Evolutionary conservation across 2,329 filamentous ascomycete species (phyloP).

Genomic region (Aspergillus viridinutans): DNA sequence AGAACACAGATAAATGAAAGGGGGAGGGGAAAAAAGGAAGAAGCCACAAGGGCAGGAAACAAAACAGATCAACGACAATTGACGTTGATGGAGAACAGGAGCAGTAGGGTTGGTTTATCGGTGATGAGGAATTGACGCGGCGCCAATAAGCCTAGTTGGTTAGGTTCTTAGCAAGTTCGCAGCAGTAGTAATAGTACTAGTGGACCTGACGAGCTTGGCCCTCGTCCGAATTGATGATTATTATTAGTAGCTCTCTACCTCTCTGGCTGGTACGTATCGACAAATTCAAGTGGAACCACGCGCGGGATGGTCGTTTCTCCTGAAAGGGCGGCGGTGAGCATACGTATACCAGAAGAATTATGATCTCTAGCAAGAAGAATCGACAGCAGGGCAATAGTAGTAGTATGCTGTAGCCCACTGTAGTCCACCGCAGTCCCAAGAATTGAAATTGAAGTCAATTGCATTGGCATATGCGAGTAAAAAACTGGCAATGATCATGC

Average conservation of each 20-base stretch:
- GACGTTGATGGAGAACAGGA: background rate
- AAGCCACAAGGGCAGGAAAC: conserved; percentile 1
- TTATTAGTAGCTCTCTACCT: background rate
- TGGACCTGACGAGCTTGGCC: background rate
- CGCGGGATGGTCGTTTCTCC: background rate
- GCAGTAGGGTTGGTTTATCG: background rate
- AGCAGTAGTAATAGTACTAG: background rate
- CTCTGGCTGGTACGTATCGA: background rate
- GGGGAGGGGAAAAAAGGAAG: conserved; percentile 1
- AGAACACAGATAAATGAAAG: conserved; percentile 8
- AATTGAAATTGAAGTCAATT: background rate
- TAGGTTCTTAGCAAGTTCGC: background rate
- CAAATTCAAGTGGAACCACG: background rate
- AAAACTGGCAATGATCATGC: background rate
- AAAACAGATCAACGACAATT: conserved; percentile 1
- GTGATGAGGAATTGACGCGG: background rate
- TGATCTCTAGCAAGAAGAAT: too few species aligned
- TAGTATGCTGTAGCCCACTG: too few species aligned
- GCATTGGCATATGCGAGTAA: background rate
- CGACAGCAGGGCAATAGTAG: too few species aligned
- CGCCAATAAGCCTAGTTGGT: background rate
- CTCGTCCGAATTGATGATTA: background rate
- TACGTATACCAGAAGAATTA: background rate
- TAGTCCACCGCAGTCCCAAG: too few species aligned
- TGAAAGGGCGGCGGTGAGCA: background rate